These are phyloP conservation scores for Kondoa malvinella DNA, from an alignment of 768 basidiomycete species.

Conservation along the genomic window DNA sequence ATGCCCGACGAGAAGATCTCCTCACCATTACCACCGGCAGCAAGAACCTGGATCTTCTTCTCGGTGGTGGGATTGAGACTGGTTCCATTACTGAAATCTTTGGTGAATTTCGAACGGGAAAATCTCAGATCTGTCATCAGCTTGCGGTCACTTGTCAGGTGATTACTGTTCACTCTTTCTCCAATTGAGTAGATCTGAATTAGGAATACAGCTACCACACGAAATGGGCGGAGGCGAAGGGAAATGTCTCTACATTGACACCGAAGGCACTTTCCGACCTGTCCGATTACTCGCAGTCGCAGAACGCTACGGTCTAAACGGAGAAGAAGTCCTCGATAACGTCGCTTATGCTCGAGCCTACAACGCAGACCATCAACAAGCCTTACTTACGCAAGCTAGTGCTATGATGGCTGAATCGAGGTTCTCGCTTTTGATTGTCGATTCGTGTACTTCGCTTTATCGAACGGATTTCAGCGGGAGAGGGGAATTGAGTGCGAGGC, in stretches of 20 bases:
- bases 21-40: constrained; percentile 94
- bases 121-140: constrained; percentile 94
- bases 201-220: constrained; percentile 54
- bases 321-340: constrained; percentile 94
- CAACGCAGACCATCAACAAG: constrained; percentile 92
- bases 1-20: constrained; percentile 80
- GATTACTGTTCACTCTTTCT: constrained; percentile 15
- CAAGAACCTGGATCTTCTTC: constrained; percentile 81
- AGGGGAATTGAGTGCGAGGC: constrained; percentile 84
- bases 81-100: constrained; percentile 96
- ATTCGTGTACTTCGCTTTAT: constrained; percentile 88
- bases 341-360: constrained; percentile 96
- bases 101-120: constrained; percentile 96
- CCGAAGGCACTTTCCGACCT: constrained; percentile 96
- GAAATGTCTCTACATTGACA: constrained; percentile 97
- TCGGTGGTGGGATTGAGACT: constrained; percentile 94
- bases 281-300: constrained; percentile 85
- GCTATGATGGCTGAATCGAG: constrained; percentile 99
- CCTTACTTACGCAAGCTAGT: constrained; percentile 73
- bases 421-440: constrained; percentile 93
- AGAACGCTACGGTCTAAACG: constrained; percentile 87
- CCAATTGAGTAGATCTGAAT: neutral
- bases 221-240: constrained; percentile 98
- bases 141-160: constrained; percentile 90
- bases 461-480: constrained; percentile 89